Evolutionary conservation across 179 eudicot species (phyloP), one percentile per base, ranked within the genome.

Genomic region (Spinacia oleracea): DNA sequence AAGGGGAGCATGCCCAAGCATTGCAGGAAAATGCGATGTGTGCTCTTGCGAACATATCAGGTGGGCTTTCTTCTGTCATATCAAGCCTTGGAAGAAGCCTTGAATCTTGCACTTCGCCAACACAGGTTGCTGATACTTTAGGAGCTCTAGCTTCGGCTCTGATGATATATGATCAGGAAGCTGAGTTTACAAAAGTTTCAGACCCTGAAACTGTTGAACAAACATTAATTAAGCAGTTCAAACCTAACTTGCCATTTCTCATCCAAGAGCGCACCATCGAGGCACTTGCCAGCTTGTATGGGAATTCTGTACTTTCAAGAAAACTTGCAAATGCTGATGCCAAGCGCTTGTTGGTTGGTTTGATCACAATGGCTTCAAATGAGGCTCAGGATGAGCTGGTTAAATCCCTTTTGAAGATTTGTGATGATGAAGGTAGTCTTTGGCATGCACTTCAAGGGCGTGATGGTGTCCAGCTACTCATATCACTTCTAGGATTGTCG

Each of bases 1-100:
- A 94, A 87, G 99, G 98, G 46, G 91, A 91, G 84, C 79, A 89
- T 81, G 99, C 98, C 73, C 99, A 94, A 86, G 91, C 97, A 60
- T 88, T 96, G 86, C 98, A 94, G 80, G 99, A 92, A 88, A 92
- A 94, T 86, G 99, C 99, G 14, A 96, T 94, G 98, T 91, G 97
- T 83, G 99, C 99, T 71, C 90, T 96, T 80, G 98, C 99, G 55
- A 94, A 96, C 81, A 96, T 96, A 77, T 96, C 99, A 87, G 99
- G 99, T 80, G 99, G 99, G 31, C 77, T 96, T 83, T 94, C 98
- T 20, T 91, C 88, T 81, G 98, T 96, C 82, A 94, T 96, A 77
- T 88, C 96, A 65, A 94, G 98, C 84, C 95, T 96, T 83, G 99
- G 98, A 51, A 92, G 90, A 84, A 94, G 97, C 83, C 99, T 96